phyloP scores from a whole-genome alignment of 2,329 filamentous ascomycete species.

The Harringtonia aguacate region DNA sequence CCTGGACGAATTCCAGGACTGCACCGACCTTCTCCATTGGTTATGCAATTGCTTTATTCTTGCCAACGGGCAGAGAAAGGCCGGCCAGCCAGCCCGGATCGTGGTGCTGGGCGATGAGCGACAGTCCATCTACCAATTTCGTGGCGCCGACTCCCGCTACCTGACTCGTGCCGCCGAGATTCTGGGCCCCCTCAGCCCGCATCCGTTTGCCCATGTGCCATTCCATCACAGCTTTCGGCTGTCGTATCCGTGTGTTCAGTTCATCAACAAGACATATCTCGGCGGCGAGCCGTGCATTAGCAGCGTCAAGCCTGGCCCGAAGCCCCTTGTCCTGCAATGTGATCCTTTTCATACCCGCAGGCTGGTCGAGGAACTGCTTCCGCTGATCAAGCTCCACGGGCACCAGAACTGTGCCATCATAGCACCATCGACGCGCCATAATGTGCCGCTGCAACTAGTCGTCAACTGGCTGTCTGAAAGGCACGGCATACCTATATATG shows the following conservation, averaged over 20 bases:
- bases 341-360: not conserved
- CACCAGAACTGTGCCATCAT: not conserved
- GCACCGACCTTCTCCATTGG: not conserved
- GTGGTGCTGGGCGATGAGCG: conserved; percentile 1
- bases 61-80: not conserved
- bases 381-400: not conserved
- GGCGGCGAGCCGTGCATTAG: not conserved
- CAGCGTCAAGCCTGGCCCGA: not conserved
- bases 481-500: not conserved
- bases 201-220: not conserved
- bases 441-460: not conserved
- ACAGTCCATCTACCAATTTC: not conserved
- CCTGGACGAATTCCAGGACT: not conserved
- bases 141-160: not conserved
- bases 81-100: not conserved
- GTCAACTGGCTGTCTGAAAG: not conserved
- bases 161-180: not conserved
- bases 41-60: not conserved
- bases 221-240: not conserved
- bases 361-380: not conserved
- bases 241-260: not conserved
- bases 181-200: not conserved
- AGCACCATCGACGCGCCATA: not conserved
- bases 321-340: not conserved
- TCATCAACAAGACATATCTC: not conserved